A percentile compares a stretch with the other conserved stretches of the same genome.
These are phyloP conservation scores for Schizochytrium sp. DNA, from an alignment of 108 stramenopile genomes.

Conservation along the genomic window DNA sequence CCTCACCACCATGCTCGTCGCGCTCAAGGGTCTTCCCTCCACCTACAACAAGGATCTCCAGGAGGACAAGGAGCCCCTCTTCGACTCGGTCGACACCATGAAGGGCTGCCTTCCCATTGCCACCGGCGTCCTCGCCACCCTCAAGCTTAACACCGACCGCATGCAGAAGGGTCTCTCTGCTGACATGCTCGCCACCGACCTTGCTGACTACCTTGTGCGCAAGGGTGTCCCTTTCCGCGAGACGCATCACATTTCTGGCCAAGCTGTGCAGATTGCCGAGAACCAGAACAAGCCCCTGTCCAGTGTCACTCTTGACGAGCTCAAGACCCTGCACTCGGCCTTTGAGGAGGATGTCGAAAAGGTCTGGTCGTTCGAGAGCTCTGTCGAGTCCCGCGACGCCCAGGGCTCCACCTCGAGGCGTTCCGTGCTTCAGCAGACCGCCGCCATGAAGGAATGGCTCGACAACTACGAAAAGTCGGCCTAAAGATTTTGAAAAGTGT, in stretches of 20 bases:
- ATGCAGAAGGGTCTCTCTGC: conserved; percentile 76
- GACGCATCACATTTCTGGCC: conserved; percentile 89
- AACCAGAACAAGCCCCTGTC: conserved; percentile 31
- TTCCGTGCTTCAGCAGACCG: conserved; percentile 36
- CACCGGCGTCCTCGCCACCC: conserved; percentile 85
- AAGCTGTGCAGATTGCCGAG: conserved; percentile 53
- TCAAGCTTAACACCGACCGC: conserved; percentile 78
- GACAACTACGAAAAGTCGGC: neutral
- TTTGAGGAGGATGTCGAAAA: conserved; percentile 47
- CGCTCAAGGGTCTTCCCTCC: conserved; percentile 89
- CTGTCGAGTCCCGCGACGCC: conserved; percentile 49
- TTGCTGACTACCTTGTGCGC: conserved; percentile 96
- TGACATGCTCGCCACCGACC: conserved; percentile 98
- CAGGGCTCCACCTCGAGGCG: conserved; percentile 40
- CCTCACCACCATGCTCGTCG: conserved; percentile 77
- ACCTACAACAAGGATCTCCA: conserved; percentile 99
- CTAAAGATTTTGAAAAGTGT: too few species aligned
- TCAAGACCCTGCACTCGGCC: conserved; percentile 38
- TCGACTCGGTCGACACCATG: conserved; percentile 84
- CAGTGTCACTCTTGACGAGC: conserved; percentile 33
- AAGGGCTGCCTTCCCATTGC: conserved; percentile 89
- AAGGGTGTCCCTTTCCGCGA: conserved; percentile 98
- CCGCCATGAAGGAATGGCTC: conserved; percentile 16
- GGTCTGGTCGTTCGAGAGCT: conserved; percentile 48
- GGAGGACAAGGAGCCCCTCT: conserved; percentile 96